Evolutionary conservation across 2,329 filamentous ascomycete genomes (phyloP), one percentile per base, ranked within the genome.

Genomic region (Colletotrichum nymphaeae): DNA sequence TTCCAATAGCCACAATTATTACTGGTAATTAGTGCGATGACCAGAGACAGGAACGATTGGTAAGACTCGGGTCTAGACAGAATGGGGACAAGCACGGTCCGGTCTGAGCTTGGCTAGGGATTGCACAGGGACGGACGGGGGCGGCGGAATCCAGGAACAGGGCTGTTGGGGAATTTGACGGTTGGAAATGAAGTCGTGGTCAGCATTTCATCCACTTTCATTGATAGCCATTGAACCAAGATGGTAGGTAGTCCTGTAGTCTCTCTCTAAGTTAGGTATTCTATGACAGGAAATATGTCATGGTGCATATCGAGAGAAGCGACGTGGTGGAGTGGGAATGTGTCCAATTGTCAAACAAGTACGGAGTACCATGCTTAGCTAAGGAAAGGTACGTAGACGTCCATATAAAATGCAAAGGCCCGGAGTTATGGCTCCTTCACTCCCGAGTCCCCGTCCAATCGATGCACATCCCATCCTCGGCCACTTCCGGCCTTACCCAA

Each of bases 131-230:
- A 65, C 37, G 55, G 67, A 35, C 62, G 71, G 56, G 49, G 49
- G 62, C 60, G 46, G 28, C 60, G 71, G 67, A 66, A 66, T 66
- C 71, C 62, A 73, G 71, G 71, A 73, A 73, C 71, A 73, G 71
- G 71, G 67, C 67, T 62, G 56, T 53, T 71, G 55, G 67, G 67
- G 62, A 64, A 69, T 63, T 60, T 37, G 35, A 32, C 60, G 46
- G 71, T 56, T 66, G 71, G 71, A 73, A 71, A 73, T 71, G 62
- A 73, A 49, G 19, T 6, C 42, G 9, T 52, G 62, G 65, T 71
- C 71, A 70, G 46, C 67, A n/a, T 24, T 14, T 22, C 37, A 19
- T 49, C 19, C 19, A 49, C 42, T n/a, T 9, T 2, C 42, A 49
- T 22, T 49, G 19, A n/a, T 22, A 19, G 19, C 8, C 7, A 49